Base-by-base conservation (phyloP, 2,329 filamentous ascomycete genomes). In the Sporothrix euskadiensis region DNA sequence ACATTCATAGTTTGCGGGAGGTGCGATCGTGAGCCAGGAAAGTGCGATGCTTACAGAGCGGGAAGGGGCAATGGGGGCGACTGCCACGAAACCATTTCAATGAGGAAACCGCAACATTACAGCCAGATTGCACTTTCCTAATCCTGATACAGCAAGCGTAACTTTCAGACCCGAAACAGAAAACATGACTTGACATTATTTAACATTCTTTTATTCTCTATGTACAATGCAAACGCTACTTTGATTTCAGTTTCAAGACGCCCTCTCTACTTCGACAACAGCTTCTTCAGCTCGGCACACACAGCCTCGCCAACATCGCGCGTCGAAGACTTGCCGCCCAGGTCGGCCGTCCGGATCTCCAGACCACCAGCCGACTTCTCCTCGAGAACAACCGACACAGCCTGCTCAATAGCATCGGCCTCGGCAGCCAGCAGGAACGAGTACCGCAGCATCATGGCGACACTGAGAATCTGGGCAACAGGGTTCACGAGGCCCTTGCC, bases 361-460 rank as follows among this genome's bases (percentile, higher is more conserved):
- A 82, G 71, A 0, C 81, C 81, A 0, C 81, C 80, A 3, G 75
- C 72, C 1, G 78, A 77, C 69, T 78, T 80, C 10, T 86, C 86
- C 77, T 93, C 90, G 68, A 92, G 88, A 16, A 89, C 87, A 32
- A 85, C 86, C 74, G 85, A 85, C 3, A 92, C 89, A 0, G 90
- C 90, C 74, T 87, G 83, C 77, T 92, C 90, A 73, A 93, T 85
- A 44, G 88, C 87, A 71, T 84, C 83, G 0, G 90, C 90, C 76
- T 92, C 87, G 9, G 87, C 85, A 7, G 86, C 85, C 75, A 88
- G 84, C 75, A 87, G 84, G 69, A 92, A 85, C 0, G 90, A 92
- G 82, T 93, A 93, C 78, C 92, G 89, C 76, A 94, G 84, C 85
- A 94, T 88, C 90, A 94, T 91, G 72, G 90, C 90, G 35, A 92